Evolutionary conservation across 2,329 filamentous ascomycete genomes (phyloP).

Genomic region (Calycina marina): DNA sequence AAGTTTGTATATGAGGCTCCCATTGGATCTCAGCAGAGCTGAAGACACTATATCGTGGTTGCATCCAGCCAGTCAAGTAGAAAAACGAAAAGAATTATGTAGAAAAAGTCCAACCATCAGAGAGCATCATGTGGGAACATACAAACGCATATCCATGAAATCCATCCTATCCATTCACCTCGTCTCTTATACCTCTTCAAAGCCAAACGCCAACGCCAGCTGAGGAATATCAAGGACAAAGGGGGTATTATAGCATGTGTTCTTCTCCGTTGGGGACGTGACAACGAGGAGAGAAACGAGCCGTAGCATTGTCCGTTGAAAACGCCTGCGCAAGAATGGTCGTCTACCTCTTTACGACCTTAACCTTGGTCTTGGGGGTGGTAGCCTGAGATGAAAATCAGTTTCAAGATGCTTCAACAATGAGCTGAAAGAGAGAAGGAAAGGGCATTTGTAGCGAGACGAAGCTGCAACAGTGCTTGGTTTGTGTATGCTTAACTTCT

Average conservation of each 20-base stretch:
- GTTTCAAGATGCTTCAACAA: constrained; percentile 4
- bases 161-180: constrained; percentile 3
- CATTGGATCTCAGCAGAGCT: too few species aligned
- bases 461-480: background rate
- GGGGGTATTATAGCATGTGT: constrained; percentile 12
- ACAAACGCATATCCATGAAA: constrained; percentile 8
- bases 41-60: too few species aligned
- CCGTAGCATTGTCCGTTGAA: constrained; percentile 5
- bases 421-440: background rate
- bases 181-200: constrained; percentile 5
- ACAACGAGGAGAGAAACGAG: too few species aligned
- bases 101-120: constrained; percentile 5
- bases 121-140: constrained; percentile 8
- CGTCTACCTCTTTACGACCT: constrained; percentile 15
- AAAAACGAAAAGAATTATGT: too few species aligned
- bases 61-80: background rate
- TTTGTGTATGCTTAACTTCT: too few species aligned
- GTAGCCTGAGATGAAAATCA: constrained; percentile 15
- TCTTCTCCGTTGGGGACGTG: too few species aligned
- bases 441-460: constrained; percentile 1
- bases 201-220: constrained; percentile 14
- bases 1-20: too few species aligned
- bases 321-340: constrained; percentile 4
- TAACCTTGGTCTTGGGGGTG: constrained; percentile 21
- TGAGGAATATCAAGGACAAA: constrained; percentile 9